Conservation (phyloP, 768 basidiomycete species). For the Floccularia luteovirens region DNA sequence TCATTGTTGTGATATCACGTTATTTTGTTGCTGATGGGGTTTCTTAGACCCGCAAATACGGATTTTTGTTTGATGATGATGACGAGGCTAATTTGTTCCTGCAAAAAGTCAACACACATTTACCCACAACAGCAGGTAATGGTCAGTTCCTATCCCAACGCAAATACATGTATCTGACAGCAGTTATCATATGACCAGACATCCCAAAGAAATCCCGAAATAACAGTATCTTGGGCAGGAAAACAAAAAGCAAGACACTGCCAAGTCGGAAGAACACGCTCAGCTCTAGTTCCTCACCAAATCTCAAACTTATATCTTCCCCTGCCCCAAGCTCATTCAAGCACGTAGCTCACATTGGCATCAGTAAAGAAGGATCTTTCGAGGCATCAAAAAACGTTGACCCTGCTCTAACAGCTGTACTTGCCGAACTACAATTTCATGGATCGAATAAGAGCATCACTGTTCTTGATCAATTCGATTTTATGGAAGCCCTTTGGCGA, state of each 20-base stretch:
- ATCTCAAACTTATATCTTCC: conserved; percentile 41
- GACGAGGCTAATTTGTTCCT: conserved; percentile 35
- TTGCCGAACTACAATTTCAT: conserved; percentile 26
- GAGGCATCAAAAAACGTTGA: conserved; percentile 49
- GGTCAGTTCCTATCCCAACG: conserved; percentile 6
- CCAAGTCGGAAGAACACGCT: conserved; percentile 11
- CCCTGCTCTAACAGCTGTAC: conserved; percentile 40
- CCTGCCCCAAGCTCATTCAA: conserved; percentile 56
- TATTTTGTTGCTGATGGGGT: no score
- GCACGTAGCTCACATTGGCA: conserved; percentile 60
- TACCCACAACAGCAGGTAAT: conserved; percentile 17
- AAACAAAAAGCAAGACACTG: conserved; percentile 29
- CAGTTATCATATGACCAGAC: conserved; percentile 5
- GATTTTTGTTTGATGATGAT: conserved; percentile 44
- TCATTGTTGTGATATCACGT: no score
- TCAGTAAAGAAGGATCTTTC: conserved; percentile 40
- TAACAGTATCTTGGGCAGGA: conserved; percentile 17
- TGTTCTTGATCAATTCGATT: no score
- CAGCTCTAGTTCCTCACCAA: conserved; percentile 10
- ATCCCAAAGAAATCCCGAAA: conserved; percentile 13
- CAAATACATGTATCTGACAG: not conserved
- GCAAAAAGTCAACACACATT: conserved; percentile 25
- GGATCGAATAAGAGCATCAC: no score
- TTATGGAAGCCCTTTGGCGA: no score
- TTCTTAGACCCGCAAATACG: conserved; percentile 44